Evolutionary conservation across 2,329 filamentous ascomycete species (phyloP).

Genomic region (Coleophoma eucalyptorum): DNA sequence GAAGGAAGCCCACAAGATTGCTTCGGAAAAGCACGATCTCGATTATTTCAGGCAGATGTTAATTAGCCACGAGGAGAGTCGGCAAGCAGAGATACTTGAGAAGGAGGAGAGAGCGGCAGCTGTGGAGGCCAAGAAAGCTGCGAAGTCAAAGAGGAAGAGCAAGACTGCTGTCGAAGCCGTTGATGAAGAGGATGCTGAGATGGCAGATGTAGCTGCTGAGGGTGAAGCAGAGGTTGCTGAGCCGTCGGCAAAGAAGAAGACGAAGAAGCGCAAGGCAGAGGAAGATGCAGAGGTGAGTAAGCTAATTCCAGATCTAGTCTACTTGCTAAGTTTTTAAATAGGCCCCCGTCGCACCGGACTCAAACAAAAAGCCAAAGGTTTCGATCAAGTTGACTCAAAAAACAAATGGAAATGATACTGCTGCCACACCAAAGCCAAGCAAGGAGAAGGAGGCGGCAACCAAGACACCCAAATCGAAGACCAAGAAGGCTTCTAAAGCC

Average conservation of each 20-base stretch:
- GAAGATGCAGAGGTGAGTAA: slow-evolving; percentile 66
- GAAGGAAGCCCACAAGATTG: slow-evolving; percentile 74
- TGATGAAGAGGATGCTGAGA: slow-evolving; percentile 55
- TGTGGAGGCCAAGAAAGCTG: slow-evolving; percentile 42
- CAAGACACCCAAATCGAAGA: slow-evolving; percentile 35
- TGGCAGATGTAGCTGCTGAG: slow-evolving; percentile 47
- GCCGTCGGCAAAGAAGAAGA: slow-evolving; percentile 42
- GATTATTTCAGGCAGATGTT: slow-evolving; percentile 82
- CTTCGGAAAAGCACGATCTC: slow-evolving; percentile 72
- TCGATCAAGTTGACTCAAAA: slow-evolving; percentile 69
- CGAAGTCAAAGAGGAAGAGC: slow-evolving; percentile 45
- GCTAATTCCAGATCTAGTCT: not conserved
- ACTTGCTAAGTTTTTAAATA: slow-evolving; percentile 26
- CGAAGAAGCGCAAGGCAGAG: slow-evolving; percentile 83
- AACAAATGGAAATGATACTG: slow-evolving; percentile 47
- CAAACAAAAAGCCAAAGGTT: slow-evolving; percentile 65
- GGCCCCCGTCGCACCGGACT: slow-evolving; percentile 56
- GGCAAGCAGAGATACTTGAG: slow-evolving; percentile 46
- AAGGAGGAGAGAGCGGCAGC: slow-evolving; percentile 43
- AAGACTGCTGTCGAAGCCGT: slow-evolving; percentile 42
- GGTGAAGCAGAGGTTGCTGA: slow-evolving; percentile 51
- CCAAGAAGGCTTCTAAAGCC: slow-evolving; percentile 51
- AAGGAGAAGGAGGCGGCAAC: slow-evolving; percentile 25
- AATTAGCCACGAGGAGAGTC: slow-evolving; percentile 62
- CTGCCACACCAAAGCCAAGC: slow-evolving; percentile 23